Conservation (phyloP, 2,329 filamentous ascomycete genomes). For the Ascochyta koolunga region DNA sequence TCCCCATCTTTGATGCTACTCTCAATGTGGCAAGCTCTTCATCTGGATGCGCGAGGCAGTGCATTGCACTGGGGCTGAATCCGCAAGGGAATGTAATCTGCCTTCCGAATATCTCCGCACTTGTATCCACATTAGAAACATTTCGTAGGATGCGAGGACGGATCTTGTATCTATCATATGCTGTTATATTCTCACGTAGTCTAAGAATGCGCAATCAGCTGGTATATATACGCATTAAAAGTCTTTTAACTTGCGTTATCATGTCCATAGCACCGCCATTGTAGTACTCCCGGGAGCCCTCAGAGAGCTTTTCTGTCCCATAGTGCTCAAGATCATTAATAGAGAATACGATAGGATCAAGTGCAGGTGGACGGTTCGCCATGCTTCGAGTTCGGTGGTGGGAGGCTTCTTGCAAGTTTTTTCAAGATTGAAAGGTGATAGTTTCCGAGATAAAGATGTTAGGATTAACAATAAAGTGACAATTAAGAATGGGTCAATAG, state of each 20-base stretch:
- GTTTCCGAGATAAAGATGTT: neutral
- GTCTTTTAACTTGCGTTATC: conserved; percentile 10
- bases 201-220: conserved; percentile 43
- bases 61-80: conserved; percentile 66
- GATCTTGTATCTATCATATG: conserved; percentile 42
- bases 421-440: neutral
- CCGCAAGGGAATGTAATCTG: conserved; percentile 47
- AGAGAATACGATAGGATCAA: conserved; percentile 27
- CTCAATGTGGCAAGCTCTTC: conserved; percentile 66
- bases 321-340: conserved; percentile 40
- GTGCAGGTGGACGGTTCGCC: conserved; percentile 26
- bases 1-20: conserved; percentile 62
- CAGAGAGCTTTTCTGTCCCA: conserved; percentile 49
- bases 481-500: too few relatives aligned
- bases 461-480: neutral
- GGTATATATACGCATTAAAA: neutral
- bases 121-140: conserved; percentile 33
- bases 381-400: neutral
- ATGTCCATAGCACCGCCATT: conserved; percentile 24
- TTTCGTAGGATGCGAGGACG: conserved; percentile 42
- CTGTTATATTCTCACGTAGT: conserved; percentile 39
- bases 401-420: neutral
- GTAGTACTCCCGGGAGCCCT: conserved; percentile 56
- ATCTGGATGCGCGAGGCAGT: conserved; percentile 68
- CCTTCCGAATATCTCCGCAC: conserved; percentile 37